phyloP scores from a whole-genome alignment of 2,329 filamentous ascomycete genomes.

The Cyclaneusma minus region DNA sequence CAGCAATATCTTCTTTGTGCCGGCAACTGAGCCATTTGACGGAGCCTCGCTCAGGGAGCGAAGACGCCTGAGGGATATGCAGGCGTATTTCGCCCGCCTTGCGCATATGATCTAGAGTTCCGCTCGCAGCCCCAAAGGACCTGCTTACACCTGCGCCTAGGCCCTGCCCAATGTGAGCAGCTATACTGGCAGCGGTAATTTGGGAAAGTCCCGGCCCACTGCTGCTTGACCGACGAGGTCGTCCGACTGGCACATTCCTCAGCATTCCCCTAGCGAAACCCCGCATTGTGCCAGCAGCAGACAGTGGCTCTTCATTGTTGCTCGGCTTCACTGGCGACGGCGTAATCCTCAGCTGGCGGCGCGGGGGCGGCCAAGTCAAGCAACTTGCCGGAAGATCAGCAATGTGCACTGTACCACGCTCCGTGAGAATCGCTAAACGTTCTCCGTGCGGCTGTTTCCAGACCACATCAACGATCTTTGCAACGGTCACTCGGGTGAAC shows the following conservation, averaged over 20 bases:
- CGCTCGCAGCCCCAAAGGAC: constrained; percentile 55
- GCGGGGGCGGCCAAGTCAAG: constrained; percentile 73
- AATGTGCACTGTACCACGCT: constrained; percentile 88
- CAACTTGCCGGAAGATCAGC: constrained; percentile 72
- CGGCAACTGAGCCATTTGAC: constrained; percentile 50
- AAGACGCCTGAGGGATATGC: constrained; percentile 41
- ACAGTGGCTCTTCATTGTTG: constrained; percentile 30
- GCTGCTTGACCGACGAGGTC: too few species aligned
- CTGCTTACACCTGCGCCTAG: constrained; percentile 60
- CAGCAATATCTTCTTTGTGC: constrained; percentile 43
- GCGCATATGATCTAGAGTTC: constrained; percentile 53
- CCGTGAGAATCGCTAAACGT: constrained; percentile 75
- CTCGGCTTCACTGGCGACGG: constrained; percentile 1
- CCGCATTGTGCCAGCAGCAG: constrained; percentile 21
- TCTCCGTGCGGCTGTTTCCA: constrained; percentile 77
- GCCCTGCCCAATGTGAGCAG: constrained; percentile 46
- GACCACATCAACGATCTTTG: constrained; percentile 75
- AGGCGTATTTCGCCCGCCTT: constrained; percentile 65
- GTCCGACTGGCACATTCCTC: too few species aligned
- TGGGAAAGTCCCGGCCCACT: too few species aligned
- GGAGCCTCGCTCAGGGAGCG: constrained; percentile 39
- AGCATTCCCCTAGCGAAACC: too few species aligned
- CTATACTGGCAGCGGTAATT: constrained; percentile 13
- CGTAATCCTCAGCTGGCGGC: constrained; percentile 27
- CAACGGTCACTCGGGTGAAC: constrained; percentile 82